Conservation (phyloP, 345 rosid species). For the Sonneratia alba region DNA sequence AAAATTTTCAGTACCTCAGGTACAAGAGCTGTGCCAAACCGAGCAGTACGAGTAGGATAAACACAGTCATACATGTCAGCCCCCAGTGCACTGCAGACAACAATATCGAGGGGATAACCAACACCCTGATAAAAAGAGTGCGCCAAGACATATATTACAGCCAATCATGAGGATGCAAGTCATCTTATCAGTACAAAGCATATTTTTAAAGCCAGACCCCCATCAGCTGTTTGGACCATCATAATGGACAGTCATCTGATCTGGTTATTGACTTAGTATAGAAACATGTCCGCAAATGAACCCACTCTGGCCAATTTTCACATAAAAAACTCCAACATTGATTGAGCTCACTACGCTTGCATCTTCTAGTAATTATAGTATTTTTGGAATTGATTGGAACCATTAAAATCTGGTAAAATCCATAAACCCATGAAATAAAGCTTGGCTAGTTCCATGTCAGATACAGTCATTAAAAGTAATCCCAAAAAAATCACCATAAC, state of each 20-base stretch:
- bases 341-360: not conserved
- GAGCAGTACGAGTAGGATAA: conserved; percentile 80
- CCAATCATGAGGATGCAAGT: not conserved
- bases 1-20: conserved; percentile 45
- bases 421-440: not conserved
- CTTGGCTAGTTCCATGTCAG: not conserved
- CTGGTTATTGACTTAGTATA: not conserved
- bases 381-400: not conserved
- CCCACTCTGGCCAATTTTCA: not conserved
- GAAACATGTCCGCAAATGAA: not conserved
- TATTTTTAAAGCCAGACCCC: not conserved
- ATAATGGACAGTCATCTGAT: not conserved
- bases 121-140: conserved; percentile 45
- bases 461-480: not conserved
- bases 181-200: not conserved
- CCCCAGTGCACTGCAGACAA: conserved; percentile 81
- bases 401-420: not conserved
- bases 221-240: not conserved
- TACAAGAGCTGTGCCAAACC: conserved; percentile 69
- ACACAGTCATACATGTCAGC: conserved; percentile 84
- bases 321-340: not conserved
- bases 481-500: conserved; percentile 38
- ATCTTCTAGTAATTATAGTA: not conserved
- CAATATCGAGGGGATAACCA: conserved; percentile 72
- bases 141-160: not conserved